Conservation (phyloP, 1,284 basidiomycete genomes). For the Meira miltonrushii region DNA sequence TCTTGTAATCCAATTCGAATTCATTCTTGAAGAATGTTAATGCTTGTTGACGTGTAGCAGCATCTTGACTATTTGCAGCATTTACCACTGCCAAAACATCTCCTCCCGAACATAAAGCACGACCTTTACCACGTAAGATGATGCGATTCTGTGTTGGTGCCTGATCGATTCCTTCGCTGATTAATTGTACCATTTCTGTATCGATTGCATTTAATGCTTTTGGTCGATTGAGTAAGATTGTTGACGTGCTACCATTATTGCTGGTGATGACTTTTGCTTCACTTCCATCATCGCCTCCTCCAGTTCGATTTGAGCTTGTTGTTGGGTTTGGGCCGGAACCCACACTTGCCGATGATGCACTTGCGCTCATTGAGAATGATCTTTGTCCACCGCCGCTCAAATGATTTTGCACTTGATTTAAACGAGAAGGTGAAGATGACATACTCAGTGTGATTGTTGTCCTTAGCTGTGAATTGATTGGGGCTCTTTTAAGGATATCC, state of each 20-base stretch:
- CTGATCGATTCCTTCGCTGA: constrained; percentile 71
- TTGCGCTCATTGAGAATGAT: background rate
- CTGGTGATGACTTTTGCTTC: constrained; percentile 27
- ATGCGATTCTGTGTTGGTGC: constrained; percentile 22
- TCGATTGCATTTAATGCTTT: constrained; percentile 81
- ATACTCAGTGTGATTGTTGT: background rate
- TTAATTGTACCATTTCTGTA: constrained; percentile 70
- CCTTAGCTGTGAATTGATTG: too few species aligned
- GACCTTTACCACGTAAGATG: constrained; percentile 59
- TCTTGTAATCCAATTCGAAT: constrained; percentile 82
- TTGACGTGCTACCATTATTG: constrained; percentile 55
- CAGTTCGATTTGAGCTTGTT: constrained; percentile 4
- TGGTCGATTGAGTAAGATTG: constrained; percentile 74
- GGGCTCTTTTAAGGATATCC: too few species aligned
- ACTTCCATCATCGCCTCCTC: constrained; percentile 12
- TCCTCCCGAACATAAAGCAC: constrained; percentile 89
- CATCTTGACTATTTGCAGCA: constrained; percentile 27
- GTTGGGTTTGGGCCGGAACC: background rate
- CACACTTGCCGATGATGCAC: background rate
- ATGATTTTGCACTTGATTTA: constrained; percentile 1
- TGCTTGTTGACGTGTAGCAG: constrained; percentile 57
- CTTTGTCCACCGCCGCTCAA: background rate
- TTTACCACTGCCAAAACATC: constrained; percentile 67
- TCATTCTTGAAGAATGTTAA: constrained; percentile 85
- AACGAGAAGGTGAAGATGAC: constrained; percentile 1